A percentile compares a stretch with the other conserved stretches of the same genome.
These are phyloP conservation scores for Castanopsis chinensis DNA, from an alignment of 306 rosid species.

Conservation along the genomic window DNA sequence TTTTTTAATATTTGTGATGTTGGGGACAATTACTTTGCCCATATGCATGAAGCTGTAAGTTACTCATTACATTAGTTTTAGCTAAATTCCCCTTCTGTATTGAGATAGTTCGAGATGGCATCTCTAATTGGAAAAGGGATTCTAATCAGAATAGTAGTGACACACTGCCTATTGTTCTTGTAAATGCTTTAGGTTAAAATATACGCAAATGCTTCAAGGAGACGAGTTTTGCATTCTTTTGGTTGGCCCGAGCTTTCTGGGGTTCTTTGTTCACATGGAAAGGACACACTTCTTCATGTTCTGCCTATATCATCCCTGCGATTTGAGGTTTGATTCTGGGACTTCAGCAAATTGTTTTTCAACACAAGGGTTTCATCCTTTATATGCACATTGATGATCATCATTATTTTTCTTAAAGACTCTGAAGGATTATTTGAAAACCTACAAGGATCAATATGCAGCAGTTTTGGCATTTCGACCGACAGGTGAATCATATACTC, in stretches of 20 bases:
- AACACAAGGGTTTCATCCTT: background rate
- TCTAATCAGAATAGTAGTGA: conserved; percentile 2
- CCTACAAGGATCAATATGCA: conserved; percentile 44
- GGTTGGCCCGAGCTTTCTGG: conserved; percentile 45
- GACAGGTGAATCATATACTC: conserved; percentile 35
- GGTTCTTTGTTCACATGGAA: conserved; percentile 43
- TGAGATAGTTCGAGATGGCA: too few relatives aligned
- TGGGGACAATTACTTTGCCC: too few relatives aligned
- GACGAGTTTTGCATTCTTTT: conserved; percentile 44
- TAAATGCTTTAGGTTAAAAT: conserved; percentile 39
- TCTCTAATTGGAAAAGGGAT: too few relatives aligned
- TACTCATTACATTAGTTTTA: too few relatives aligned
- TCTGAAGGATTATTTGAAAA: conserved; percentile 46
- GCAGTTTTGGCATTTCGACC: conserved; percentile 57
- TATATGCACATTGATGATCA: conserved; percentile 1
- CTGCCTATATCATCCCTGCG: conserved; percentile 49
- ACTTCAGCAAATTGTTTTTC: conserved; percentile 1
- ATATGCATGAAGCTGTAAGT: too few relatives aligned
- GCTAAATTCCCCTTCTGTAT: too few relatives aligned
- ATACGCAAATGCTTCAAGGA: conserved; percentile 49
- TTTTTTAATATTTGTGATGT: too few relatives aligned
- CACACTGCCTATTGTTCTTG: background rate
- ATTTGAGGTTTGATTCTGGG: conserved; percentile 38
- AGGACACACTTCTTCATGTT: conserved; percentile 50
- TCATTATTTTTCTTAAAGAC: conserved; percentile 30